Evolutionary conservation across 768 basidiomycete genomes (phyloP).

Genomic region (Psilocybe sp.): DNA sequence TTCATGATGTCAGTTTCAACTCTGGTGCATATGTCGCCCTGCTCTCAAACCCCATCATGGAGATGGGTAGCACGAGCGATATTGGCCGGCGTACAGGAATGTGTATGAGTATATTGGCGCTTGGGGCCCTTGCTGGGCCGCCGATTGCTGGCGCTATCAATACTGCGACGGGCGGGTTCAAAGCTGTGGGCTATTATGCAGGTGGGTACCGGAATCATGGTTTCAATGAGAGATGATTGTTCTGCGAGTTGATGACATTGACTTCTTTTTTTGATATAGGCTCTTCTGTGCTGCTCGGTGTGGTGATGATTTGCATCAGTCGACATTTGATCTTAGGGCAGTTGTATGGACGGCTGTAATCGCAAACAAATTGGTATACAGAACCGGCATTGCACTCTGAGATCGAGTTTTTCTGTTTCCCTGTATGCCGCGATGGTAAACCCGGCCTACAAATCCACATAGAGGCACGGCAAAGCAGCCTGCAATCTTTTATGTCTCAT

Average conservation of each 20-base stretch:
- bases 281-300: constrained; percentile 22
- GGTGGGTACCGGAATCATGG: constrained; percentile 25
- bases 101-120: constrained; percentile 54
- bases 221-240: too few species aligned
- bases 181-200: constrained; percentile 53
- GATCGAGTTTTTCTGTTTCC: too few species aligned
- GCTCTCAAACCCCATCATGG: constrained; percentile 53
- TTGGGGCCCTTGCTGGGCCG: constrained; percentile 67
- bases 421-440: too few species aligned
- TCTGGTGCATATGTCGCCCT: constrained; percentile 64
- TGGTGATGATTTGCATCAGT: constrained; percentile 21
- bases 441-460: too few species aligned
- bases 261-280: constrained; percentile 10
- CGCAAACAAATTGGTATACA: background rate
- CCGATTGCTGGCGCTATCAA: constrained; percentile 75
- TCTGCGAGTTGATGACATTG: background rate
- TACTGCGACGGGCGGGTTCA: constrained; percentile 47
- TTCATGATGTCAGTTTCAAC: constrained; percentile 40
- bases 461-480: too few species aligned
- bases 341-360: constrained; percentile 22
- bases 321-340: constrained; percentile 21
- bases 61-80: constrained; percentile 57
- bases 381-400: too few species aligned
- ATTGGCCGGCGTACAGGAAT: constrained; percentile 67
- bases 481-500: too few species aligned